Percentiles rank a stretch among this genome's conserved stretches.
Evolutionary conservation across 2,329 filamentous ascomycete genomes (phyloP).

Genomic region (Fusarium fracticaudum): DNA sequence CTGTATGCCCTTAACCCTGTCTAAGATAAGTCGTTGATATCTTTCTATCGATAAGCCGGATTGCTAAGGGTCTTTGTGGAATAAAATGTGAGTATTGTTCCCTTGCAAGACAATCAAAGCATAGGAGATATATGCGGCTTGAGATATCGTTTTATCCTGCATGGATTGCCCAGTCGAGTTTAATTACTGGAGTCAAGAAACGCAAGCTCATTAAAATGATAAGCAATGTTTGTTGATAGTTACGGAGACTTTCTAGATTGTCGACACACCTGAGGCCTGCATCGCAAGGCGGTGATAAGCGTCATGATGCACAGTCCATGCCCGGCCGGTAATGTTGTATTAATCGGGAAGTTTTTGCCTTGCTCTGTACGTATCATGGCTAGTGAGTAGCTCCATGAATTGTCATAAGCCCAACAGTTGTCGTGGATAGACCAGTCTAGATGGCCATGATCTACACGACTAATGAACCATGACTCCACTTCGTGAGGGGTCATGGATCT

Average conservation of each 20-base stretch:
- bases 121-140: background rate
- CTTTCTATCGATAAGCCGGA: background rate
- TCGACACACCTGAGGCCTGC: background rate
- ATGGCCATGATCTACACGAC: constrained; percentile 12
- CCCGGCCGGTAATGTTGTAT: background rate
- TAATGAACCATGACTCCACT: background rate
- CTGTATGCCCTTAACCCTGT: background rate
- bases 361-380: background rate
- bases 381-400: background rate
- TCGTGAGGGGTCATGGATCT: background rate
- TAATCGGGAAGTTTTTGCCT: background rate
- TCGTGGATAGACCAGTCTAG: background rate
- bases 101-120: background rate
- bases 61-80: background rate
- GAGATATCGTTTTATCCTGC: background rate
- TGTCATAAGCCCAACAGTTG: background rate
- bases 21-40: background rate
- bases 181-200: background rate
- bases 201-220: background rate
- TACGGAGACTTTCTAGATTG: background rate
- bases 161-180: background rate
- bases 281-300: background rate
- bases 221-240: background rate
- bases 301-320: background rate
- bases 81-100: background rate